phyloP scores from a whole-genome alignment of 768 basidiomycete genomes.

The Lentinula lateritia region DNA sequence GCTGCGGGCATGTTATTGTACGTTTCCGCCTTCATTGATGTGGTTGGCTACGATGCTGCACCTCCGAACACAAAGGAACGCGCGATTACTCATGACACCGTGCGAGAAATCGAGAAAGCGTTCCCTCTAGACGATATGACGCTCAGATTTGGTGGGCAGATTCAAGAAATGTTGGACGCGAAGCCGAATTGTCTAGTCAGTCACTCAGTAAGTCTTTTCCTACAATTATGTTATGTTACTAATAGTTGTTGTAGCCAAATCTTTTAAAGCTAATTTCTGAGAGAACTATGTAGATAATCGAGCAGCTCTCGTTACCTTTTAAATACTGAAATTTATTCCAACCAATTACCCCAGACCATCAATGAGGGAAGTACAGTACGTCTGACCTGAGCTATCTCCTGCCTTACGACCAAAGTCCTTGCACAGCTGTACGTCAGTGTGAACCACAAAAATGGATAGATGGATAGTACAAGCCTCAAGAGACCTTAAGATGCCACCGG shows the following conservation, averaged over 20 bases:
- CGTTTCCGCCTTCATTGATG: constrained; percentile 12
- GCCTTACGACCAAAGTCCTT: too few relatives aligned
- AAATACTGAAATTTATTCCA: too few relatives aligned
- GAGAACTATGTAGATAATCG: neutral
- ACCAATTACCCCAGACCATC: too few relatives aligned
- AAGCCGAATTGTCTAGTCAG: neutral
- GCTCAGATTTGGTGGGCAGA: neutral
- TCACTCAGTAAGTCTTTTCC: neutral
- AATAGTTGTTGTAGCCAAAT: neutral
- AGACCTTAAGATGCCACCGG: too few relatives aligned
- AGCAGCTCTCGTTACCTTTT: too few relatives aligned
- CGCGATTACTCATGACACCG: constrained; percentile 10
- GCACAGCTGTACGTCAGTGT: too few relatives aligned
- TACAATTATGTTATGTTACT: neutral
- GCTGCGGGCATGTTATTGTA: constrained; percentile 11
- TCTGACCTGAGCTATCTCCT: too few relatives aligned
- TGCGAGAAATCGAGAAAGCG: constrained; percentile 15
- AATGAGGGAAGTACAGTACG: too few relatives aligned
- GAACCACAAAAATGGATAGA: too few relatives aligned
- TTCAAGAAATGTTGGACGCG: neutral
- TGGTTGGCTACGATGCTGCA: constrained; percentile 10
- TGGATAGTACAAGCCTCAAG: too few relatives aligned
- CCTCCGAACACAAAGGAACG: constrained; percentile 9
- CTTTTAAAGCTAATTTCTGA: neutral
- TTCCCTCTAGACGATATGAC: constrained; percentile 10